Evolutionary conservation across 2,329 filamentous ascomycete genomes (phyloP).

Genomic region (Fusarium longipes): DNA sequence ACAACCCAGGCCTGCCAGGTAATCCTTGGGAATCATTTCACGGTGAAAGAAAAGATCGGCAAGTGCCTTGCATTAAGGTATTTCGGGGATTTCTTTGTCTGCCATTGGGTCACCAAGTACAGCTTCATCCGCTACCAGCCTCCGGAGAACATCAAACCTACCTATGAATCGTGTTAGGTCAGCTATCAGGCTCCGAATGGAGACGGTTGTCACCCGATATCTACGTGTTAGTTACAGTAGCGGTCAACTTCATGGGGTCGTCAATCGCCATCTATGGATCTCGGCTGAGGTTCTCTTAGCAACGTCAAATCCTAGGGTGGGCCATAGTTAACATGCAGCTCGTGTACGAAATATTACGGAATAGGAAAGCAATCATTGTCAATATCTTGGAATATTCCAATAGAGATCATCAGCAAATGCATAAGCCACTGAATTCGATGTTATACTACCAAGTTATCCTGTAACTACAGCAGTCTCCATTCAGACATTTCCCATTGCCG

Average conservation of each 20-base stretch:
- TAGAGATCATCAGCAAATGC: not conserved
- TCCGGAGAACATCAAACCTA: not conserved
- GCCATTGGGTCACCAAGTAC: not conserved
- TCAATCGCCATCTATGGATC: not conserved
- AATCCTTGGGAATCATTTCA: not conserved
- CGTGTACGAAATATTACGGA: not conserved
- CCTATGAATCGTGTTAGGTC: not conserved
- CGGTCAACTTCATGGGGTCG: constrained; percentile 3
- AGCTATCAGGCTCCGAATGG: not conserved
- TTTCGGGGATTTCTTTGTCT: constrained; percentile 11
- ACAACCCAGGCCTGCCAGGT: not conserved
- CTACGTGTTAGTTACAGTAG: not conserved
- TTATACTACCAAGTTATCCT: not conserved
- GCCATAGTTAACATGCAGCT: not conserved
- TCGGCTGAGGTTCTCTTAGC: constrained; percentile 1
- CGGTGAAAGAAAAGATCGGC: constrained; percentile 11
- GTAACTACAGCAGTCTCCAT: not conserved
- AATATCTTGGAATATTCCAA: too few relatives aligned
- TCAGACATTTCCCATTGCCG: constrained; percentile 21
- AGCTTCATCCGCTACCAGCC: constrained; percentile 13
- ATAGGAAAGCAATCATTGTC: not conserved
- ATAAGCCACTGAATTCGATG: not conserved
- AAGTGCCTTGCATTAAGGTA: constrained; percentile 12
- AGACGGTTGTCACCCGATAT: not conserved
- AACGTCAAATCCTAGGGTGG: not conserved